Percentiles rank a stretch among this genome's conserved stretches.
Evolutionary conservation across 2,329 filamentous ascomycete species (phyloP).

Genomic region (Nemania abortiva): DNA sequence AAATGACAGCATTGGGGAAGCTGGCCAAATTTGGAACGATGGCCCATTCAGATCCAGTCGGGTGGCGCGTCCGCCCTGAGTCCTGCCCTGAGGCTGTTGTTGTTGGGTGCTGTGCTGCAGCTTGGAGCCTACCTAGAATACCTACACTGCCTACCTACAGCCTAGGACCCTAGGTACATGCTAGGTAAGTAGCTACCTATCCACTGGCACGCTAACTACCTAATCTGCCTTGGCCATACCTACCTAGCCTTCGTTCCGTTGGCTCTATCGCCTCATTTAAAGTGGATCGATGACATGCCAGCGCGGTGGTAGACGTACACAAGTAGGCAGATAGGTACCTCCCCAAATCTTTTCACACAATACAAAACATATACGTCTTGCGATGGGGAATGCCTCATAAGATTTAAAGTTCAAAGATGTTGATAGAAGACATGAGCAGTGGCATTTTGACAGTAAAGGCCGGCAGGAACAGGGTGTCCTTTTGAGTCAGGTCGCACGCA

Average conservation of each 20-base stretch:
- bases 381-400: background rate
- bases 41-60: conserved; percentile 11
- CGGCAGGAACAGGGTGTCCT: conserved; percentile 23
- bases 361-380: background rate
- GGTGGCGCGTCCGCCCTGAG: conserved; percentile 23
- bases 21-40: conserved; percentile 14
- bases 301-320: background rate
- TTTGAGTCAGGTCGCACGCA: conserved; percentile 3
- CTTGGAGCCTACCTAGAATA: background rate
- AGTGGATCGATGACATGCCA: conserved; percentile 5
- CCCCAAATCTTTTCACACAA: no score
- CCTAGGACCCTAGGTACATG: no score
- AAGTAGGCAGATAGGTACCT: no score
- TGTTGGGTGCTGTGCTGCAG: background rate
- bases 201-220: background rate
- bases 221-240: conserved; percentile 6
- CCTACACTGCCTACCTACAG: background rate
- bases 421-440: background rate
- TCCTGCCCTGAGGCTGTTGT: background rate
- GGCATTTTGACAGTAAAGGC: background rate
- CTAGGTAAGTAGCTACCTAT: background rate
- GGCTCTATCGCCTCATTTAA: conserved; percentile 1
- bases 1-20: conserved; percentile 31
- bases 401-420: background rate
- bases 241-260: conserved; percentile 11